Base-by-base conservation (phyloP, 495 filamentous ascomycete species). In the Aspergillus baeticus region DNA sequence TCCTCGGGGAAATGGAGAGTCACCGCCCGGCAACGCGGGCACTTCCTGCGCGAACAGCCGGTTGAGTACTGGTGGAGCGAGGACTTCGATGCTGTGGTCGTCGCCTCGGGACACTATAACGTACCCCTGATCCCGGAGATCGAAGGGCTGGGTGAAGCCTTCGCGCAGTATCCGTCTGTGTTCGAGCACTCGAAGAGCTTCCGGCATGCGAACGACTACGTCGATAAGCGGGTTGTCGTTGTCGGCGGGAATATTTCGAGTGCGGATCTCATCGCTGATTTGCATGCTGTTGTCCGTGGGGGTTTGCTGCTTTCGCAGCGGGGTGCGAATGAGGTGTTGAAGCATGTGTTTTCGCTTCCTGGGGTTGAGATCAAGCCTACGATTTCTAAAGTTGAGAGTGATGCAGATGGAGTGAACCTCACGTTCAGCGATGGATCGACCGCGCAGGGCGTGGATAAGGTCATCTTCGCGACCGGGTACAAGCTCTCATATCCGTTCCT, bases 51-150 rank as follows among this genome's bases (percentile, higher is more conserved):
- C 3, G 42, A 39, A 3, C 35, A 54, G 2, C 35, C 47, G 5
- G 51, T 41, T 5, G 67, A 71, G 29, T 64, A 69, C 57, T 69
- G 66, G 69, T 71, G 69, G 66, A 41, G 64, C 20, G 69, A 71
- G 52, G 51, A 62, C 2, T 69, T 67, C 61, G 90, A 93, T 69
- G 90, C 88, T 7, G 82, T 93, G 0, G 77, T 91, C 3, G 81
- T 92, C 15, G 89, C 88, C 2, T 87, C 78, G 21, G 90, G 90
- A 0, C 90, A 95, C 65, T 92, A 90, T 64, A 77, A 79, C 15
- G 80, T 85, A 3, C 84, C 85, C 0, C 82, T 77, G 53, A 76
- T 92, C 10, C 90, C 90, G 0, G 62, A 75, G 3, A 77, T 87
- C 7, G 39, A 46, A 1, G 66, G 68, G 0, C 41, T 71, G 13